A percentile compares a stretch with the other conserved stretches of the same genome.
phyloP scores from a whole-genome alignment of 495 filamentous ascomycete genomes.

The Hypoxylon perforatum region DNA sequence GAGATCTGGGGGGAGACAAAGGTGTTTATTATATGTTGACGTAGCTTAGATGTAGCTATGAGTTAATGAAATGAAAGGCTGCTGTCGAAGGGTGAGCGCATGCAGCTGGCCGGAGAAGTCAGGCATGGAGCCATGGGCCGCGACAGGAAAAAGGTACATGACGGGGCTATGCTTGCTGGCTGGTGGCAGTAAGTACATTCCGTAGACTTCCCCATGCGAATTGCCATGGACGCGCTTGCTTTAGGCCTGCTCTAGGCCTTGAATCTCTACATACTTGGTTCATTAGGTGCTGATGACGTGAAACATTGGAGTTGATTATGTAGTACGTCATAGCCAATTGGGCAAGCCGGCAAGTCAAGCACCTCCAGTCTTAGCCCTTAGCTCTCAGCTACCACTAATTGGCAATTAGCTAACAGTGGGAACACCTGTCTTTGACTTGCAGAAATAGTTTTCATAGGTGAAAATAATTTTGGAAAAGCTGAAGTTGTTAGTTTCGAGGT shows the following conservation, averaged over 20 bases:
- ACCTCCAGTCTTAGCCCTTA: neutral
- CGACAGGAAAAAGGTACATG: constrained; percentile 15
- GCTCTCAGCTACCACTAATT: constrained; percentile 5
- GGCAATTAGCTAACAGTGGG: constrained; percentile 19
- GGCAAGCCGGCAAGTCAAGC: constrained; percentile 10
- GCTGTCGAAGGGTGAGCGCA: constrained; percentile 24
- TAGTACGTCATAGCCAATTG: constrained; percentile 36
- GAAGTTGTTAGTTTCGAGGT: constrained; percentile 13
- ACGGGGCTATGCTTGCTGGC: neutral
- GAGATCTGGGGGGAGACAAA: constrained; percentile 23
- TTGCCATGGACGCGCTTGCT: constrained; percentile 7
- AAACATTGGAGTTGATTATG: constrained; percentile 20
- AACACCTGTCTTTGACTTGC: constrained; percentile 6
- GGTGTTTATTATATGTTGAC: constrained; percentile 38
- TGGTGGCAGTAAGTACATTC: constrained; percentile 7
- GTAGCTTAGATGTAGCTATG: constrained; percentile 36
- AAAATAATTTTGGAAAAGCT: constrained; percentile 10
- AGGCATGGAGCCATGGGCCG: constrained; percentile 4
- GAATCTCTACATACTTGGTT: constrained; percentile 1
- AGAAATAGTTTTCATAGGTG: constrained; percentile 1
- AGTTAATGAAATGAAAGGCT: constrained; percentile 33
- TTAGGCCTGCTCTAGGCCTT: constrained; percentile 3
- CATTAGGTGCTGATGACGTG: constrained; percentile 37
- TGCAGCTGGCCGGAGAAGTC: constrained; percentile 21
- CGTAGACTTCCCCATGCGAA: constrained; percentile 2